A percentile compares a stretch with the other conserved stretches of the same genome.
Conservation (phyloP, 2,329 filamentous ascomycete species). For the Cordyceps fumosorosea region DNA sequence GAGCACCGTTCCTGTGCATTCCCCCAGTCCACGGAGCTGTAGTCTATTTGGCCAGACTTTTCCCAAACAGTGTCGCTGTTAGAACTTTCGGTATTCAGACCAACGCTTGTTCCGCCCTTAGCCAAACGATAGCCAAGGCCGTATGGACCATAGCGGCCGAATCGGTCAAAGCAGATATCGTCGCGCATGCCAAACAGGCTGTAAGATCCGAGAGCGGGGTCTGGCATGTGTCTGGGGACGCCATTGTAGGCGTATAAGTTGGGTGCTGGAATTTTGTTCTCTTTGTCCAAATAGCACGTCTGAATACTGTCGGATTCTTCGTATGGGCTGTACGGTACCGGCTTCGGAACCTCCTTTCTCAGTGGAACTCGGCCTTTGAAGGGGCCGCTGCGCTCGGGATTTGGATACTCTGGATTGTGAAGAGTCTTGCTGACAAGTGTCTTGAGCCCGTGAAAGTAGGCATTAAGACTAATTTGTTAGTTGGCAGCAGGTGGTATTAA, state of each 20-base stretch:
- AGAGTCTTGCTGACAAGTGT: slow-evolving; percentile 56
- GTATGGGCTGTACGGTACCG: slow-evolving; percentile 60
- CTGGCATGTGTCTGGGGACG: slow-evolving; percentile 68
- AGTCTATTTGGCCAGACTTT: slow-evolving; percentile 49
- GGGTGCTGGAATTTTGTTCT: slow-evolving; percentile 50
- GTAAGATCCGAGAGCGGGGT: slow-evolving; percentile 72
- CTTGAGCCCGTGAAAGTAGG: slow-evolving; percentile 74
- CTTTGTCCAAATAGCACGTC: slow-evolving; percentile 57
- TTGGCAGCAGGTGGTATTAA: background rate
- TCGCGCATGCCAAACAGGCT: slow-evolving; percentile 65
- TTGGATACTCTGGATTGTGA: slow-evolving; percentile 70
- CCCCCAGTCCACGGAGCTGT: slow-evolving; percentile 48
- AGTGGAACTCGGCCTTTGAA: slow-evolving; percentile 4
- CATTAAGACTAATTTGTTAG: slow-evolving; percentile 54
- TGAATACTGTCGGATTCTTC: slow-evolving; percentile 51
- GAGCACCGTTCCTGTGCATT: slow-evolving; percentile 48
- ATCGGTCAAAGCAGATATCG: slow-evolving; percentile 83
- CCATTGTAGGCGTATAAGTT: slow-evolving; percentile 63
- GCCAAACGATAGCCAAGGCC: slow-evolving; percentile 73
- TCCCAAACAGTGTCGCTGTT: slow-evolving; percentile 57
- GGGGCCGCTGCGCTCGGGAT: slow-evolving; percentile 16
- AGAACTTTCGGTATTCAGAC: slow-evolving; percentile 64
- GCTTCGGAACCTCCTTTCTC: slow-evolving; percentile 33
- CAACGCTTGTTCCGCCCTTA: slow-evolving; percentile 64
- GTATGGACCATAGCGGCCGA: slow-evolving; percentile 77